A percentile compares a stretch with the other conserved stretches of the same genome.
Conservation (phyloP, 306 rosid species). For the Pueraria montana region DNA sequence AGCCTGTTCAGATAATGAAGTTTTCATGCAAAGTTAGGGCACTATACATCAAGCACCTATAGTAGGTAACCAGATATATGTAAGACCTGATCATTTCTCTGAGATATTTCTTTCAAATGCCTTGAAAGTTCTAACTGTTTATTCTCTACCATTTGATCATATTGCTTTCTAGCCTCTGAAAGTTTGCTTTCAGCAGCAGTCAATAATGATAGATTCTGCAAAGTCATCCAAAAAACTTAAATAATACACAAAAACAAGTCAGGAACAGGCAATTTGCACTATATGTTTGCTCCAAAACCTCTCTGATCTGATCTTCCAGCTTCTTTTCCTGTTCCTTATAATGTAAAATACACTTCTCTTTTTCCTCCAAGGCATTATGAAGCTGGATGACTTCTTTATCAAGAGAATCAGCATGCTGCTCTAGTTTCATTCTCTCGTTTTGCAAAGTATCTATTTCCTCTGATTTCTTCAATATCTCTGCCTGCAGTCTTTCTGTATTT, state of each 20-base stretch:
- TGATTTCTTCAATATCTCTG: slow-evolving; percentile 69
- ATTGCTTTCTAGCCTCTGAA: slow-evolving; percentile 78
- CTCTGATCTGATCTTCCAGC: slow-evolving; percentile 72
- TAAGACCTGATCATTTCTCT: slow-evolving; percentile 91
- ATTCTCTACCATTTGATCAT: slow-evolving; percentile 81
- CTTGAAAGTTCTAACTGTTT: slow-evolving; percentile 82
- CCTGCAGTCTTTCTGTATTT: slow-evolving; percentile 65
- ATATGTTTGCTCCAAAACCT: slow-evolving; percentile 67
- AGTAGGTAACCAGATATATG: slow-evolving; percentile 42
- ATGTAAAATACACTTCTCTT: slow-evolving; percentile 69
- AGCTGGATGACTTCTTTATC: slow-evolving; percentile 70
- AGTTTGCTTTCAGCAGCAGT: slow-evolving; percentile 77
- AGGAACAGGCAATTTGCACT: slow-evolving; percentile 30
- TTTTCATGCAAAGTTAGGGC: slow-evolving; percentile 49
- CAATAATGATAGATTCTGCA: slow-evolving; percentile 72
- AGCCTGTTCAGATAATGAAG: slow-evolving; percentile 66
- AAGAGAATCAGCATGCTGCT: slow-evolving; percentile 63
- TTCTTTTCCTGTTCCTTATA: slow-evolving; percentile 73
- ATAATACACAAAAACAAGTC: slow-evolving; percentile 27
- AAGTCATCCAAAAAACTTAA: slow-evolving; percentile 38
- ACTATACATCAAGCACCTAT: slow-evolving; percentile 30
- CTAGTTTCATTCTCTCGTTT: slow-evolving; percentile 65
- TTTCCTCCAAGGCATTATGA: slow-evolving; percentile 63
- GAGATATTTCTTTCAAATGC: slow-evolving; percentile 95
- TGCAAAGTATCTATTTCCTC: slow-evolving; percentile 69